These are phyloP conservation scores for Rhizopus arrhizus DNA, from an alignment of 371 early-diverging fungal genomes.

Conservation along the genomic window DNA sequence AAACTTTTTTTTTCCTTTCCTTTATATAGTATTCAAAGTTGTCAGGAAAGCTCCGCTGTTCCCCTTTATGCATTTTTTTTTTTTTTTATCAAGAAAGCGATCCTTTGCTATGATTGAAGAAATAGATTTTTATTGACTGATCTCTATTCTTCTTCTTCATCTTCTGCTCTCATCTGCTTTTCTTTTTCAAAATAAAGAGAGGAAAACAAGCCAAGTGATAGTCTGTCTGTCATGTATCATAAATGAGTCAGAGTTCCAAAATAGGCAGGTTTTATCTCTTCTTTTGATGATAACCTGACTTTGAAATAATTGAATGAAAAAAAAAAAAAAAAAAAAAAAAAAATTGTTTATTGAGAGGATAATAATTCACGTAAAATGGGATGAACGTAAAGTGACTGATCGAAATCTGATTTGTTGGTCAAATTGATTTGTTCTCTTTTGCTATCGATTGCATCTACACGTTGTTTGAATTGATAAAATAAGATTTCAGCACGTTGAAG, in stretches of 20 bases:
- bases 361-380: constrained; percentile 15
- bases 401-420: constrained; percentile 1
- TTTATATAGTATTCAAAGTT: too few species aligned
- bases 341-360: neutral
- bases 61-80: too few species aligned
- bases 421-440: constrained; percentile 19
- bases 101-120: too few species aligned
- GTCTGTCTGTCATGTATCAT: constrained; percentile 1
- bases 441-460: constrained; percentile 44
- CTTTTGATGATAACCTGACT: neutral
- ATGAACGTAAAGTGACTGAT: constrained; percentile 4
- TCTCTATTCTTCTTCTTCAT: too few species aligned
- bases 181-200: too few species aligned
- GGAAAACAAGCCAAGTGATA: neutral
- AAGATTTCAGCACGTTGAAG: constrained; percentile 82
- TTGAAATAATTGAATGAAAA: too few species aligned
- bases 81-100: too few species aligned
- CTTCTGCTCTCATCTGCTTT: too few species aligned
- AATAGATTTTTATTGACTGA: too few species aligned
- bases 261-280: constrained; percentile 1
- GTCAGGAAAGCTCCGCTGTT: too few species aligned
- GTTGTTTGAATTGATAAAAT: constrained; percentile 71
- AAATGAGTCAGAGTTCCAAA: constrained; percentile 30
- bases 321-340: neutral
- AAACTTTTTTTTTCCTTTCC: neutral